Percentiles rank a stretch among this genome's conserved stretches.
phyloP scores from a whole-genome alignment of 371 early-diverging fungal species.

The Amoeboaphelidium protococcarum region DNA sequence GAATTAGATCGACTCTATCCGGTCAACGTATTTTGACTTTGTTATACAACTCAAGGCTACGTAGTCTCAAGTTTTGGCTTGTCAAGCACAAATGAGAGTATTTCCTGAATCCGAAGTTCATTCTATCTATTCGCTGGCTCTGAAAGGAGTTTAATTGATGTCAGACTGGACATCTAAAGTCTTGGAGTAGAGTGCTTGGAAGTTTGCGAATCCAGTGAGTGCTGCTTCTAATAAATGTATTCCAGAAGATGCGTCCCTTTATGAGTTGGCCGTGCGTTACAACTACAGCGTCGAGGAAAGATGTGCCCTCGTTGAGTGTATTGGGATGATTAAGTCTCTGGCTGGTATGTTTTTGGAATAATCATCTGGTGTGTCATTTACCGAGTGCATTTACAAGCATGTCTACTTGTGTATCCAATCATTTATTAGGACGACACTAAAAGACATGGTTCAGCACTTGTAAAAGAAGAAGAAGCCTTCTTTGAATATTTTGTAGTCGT shows the following conservation, averaged over 20 bases:
- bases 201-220: constrained; percentile 14
- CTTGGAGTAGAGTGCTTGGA: constrained; percentile 18
- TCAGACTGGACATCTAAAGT: constrained; percentile 7
- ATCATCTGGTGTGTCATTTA: constrained; percentile 2
- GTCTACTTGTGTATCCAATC: constrained; percentile 7
- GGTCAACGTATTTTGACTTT: constrained; percentile 6
- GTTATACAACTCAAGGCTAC: background rate
- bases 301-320: constrained; percentile 13
- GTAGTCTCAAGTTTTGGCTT: background rate
- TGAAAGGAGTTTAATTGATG: constrained; percentile 10
- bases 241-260: constrained; percentile 9
- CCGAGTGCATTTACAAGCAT: constrained; percentile 4
- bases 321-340: constrained; percentile 15
- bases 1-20: constrained; percentile 3
- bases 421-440: constrained; percentile 8
- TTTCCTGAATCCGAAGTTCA: background rate
- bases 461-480: constrained; percentile 14
- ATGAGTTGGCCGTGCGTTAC: constrained; percentile 17
- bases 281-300: constrained; percentile 16
- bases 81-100: background rate
- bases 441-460: constrained; percentile 7
- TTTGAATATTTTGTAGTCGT: background rate
- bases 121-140: constrained; percentile 7
- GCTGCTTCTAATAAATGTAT: constrained; percentile 1
- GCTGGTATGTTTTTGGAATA: background rate